Evolutionary conservation across 495 filamentous ascomycete species (phyloP).

Genomic region (Penicillium diatomitis): DNA sequence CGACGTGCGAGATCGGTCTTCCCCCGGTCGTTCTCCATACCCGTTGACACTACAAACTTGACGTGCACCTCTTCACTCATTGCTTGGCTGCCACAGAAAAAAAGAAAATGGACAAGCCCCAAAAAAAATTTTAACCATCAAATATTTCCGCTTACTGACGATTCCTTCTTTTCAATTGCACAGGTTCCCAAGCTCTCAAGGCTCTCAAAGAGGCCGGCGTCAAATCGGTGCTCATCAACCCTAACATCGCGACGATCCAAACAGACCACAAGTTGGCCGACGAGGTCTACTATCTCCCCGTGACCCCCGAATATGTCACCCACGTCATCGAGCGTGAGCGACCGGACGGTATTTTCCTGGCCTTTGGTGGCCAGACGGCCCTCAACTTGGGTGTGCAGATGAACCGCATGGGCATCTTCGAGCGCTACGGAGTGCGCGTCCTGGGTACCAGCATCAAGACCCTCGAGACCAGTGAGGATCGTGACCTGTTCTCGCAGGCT

Average conservation of each 20-base stretch:
- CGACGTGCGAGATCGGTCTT: too few relatives aligned
- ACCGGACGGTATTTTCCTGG: constrained; percentile 92
- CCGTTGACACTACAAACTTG: too few relatives aligned
- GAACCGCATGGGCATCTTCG: constrained; percentile 92
- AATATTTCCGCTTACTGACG: constrained; percentile 2
- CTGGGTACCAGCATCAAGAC: constrained; percentile 92
- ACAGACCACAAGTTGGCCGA: constrained; percentile 96
- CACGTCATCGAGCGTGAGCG: constrained; percentile 90
- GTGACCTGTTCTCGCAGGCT: constrained; percentile 91
- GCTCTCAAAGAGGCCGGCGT: constrained; percentile 94
- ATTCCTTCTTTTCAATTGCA: background rate
- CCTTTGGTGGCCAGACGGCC: constrained; percentile 92
- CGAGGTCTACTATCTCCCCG: constrained; percentile 95
- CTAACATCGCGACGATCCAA: constrained; percentile 97
- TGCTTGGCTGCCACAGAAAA: too few relatives aligned
- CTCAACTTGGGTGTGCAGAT: constrained; percentile 95
- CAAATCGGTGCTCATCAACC: constrained; percentile 91
- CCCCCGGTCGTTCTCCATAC: too few relatives aligned
- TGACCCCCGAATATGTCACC: constrained; percentile 93
- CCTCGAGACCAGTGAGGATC: constrained; percentile 87
- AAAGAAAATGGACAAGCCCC: too few relatives aligned
- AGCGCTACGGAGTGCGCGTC: constrained; percentile 88
- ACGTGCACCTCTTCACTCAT: too few relatives aligned
- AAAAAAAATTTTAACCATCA: too few relatives aligned
- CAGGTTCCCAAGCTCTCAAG: constrained; percentile 94